Evolutionary conservation across 1,284 basidiomycete species (phyloP).

Genomic region (Cryptococcus deneoformans): DNA sequence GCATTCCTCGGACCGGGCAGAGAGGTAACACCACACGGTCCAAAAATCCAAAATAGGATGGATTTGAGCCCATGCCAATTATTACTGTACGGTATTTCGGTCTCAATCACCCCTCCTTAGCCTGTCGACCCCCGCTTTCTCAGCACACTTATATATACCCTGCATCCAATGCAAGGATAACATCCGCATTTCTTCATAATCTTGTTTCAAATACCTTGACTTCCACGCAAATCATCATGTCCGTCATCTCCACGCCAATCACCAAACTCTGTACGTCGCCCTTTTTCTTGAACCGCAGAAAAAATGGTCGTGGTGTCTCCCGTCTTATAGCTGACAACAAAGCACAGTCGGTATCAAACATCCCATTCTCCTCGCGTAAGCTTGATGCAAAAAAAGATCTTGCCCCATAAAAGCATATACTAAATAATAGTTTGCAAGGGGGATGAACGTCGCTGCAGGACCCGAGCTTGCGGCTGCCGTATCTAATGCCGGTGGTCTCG

Average conservation of each 20-base stretch:
- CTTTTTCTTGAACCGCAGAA: not conserved
- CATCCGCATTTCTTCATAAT: too few species aligned
- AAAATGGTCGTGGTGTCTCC: not conserved
- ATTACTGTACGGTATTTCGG: too few species aligned
- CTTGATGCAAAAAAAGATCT: not conserved
- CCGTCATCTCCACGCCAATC: constrained; percentile 59
- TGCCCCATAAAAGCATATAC: not conserved
- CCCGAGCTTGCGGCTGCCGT: constrained; percentile 76
- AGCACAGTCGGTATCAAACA: constrained; percentile 68
- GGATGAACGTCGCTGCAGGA: constrained; percentile 85
- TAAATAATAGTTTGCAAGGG: constrained; percentile 36
- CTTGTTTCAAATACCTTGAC: not conserved
- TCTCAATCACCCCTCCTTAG: too few species aligned
- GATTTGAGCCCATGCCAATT: too few species aligned
- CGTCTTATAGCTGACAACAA: too few species aligned
- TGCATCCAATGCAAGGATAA: too few species aligned
- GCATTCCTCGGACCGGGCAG: too few species aligned
- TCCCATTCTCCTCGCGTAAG: constrained; percentile 72
- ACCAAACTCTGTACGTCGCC: constrained; percentile 62
- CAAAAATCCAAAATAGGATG: too few species aligned
- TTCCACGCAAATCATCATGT: constrained; percentile 25
- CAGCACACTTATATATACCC: too few species aligned
- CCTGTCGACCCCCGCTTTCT: too few species aligned
- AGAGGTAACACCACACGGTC: too few species aligned
- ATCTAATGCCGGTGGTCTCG: constrained; percentile 75